Evolutionary conservation across 805 yeast species (phyloP), one percentile per base, ranked within the genome.

Genomic region (Starmerella sp.): DNA sequence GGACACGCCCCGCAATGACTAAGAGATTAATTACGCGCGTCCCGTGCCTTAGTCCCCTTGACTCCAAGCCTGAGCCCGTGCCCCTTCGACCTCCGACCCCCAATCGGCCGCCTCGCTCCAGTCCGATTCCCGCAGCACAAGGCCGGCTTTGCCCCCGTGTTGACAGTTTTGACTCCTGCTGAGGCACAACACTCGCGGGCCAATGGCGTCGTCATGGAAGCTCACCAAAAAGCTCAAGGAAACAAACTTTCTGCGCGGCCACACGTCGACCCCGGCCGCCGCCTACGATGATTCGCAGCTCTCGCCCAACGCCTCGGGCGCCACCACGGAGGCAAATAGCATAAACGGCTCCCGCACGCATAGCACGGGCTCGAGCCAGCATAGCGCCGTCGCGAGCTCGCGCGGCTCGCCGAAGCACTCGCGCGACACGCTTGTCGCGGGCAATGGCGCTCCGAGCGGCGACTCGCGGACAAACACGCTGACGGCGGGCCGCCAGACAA

Each of bases 171-270:
- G 39, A 17, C 9, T 34, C 39, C 31, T 22, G 49, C 38, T 32
- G 49, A 46, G 39, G 34, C 6, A 34, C 28, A 29, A n/a, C 13
- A 34, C 39, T 15, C n/a, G 49, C 49, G 34, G 49, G 49, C 49
- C 38, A 32, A 55, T 57, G 58, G 54, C 60, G 58, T 60, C 63
- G 2, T 62, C 74, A 53, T 74, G 77, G 77, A 75, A 74, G 54
- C 66, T 75, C 47, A 72, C 78, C n/a, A 74, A 75, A 65, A 75
- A 72, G 63, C 69, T 72, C 54, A 71, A 73, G 55, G 75, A 72
- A 51, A 70, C 75, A 28, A 72, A 69, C 51, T 64, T 62, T 46
- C 54, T 64, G 43, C 62, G 63, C n/a, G 53, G 56, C 46, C 56
- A 52, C 28, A 45, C 57, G 38, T 47, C 52, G 32, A 28, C 55